Evolutionary conservation across 257 asterid genomes (phyloP).

Genomic region (Ehretia macrophylla): DNA sequence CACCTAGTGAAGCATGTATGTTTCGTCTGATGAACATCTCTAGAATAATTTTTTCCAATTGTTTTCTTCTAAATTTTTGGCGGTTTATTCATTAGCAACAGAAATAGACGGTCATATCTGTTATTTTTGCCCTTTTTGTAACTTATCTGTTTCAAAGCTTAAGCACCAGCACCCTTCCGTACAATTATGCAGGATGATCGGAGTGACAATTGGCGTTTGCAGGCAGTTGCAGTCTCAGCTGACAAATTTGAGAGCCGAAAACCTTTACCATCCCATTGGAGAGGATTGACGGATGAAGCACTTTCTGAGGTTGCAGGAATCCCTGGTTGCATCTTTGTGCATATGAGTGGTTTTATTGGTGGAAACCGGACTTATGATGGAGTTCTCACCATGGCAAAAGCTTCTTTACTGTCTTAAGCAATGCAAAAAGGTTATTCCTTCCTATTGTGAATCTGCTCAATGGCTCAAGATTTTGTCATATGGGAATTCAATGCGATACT

Average conservation of each 20-base stretch:
- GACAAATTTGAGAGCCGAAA: constrained; percentile 27
- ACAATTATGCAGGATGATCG: constrained; percentile 20
- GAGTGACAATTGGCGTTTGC: constrained; percentile 26
- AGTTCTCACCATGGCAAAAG: constrained; percentile 25
- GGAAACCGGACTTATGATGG: constrained; percentile 27
- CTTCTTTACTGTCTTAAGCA: constrained; percentile 19
- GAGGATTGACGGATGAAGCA: constrained; percentile 20
- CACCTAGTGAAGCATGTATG: too few relatives aligned
- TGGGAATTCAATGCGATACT: not conserved
- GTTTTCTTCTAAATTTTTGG: too few relatives aligned
- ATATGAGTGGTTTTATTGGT: constrained; percentile 33
- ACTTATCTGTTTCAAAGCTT: not conserved
- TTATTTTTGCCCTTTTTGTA: not conserved
- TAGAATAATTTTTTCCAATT: too few relatives aligned
- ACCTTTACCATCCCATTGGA: constrained; percentile 21
- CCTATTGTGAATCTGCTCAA: not conserved
- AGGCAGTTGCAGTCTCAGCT: constrained; percentile 23
- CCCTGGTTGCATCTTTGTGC: constrained; percentile 29
- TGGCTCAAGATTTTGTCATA: not conserved
- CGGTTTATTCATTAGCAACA: too few relatives aligned
- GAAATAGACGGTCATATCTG: too few relatives aligned
- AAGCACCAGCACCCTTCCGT: not conserved
- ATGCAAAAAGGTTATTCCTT: not conserved
- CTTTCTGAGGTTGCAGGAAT: constrained; percentile 20
- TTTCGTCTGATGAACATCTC: too few relatives aligned